Evolutionary conservation across 202 grass and related monocot species (phyloP).

Genomic region (Carex arenaria): DNA sequence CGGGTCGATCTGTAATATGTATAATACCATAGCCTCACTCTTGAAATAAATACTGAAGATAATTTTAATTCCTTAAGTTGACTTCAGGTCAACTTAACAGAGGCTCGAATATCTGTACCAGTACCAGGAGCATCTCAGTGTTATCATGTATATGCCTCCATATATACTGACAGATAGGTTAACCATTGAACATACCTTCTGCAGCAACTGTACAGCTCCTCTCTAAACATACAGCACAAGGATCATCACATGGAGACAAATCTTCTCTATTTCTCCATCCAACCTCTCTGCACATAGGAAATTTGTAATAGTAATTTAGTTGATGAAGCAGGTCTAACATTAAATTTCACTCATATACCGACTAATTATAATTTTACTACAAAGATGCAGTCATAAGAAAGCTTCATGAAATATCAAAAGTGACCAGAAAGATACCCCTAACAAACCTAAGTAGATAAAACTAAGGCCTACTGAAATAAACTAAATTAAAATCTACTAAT

Average conservation of each 20-base stretch:
- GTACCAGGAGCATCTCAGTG: background rate
- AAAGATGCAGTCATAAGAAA: background rate
- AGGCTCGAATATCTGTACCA: background rate
- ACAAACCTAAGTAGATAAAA: background rate
- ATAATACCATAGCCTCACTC: too few species aligned
- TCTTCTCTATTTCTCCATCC: constrained; percentile 70
- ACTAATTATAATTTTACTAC: background rate
- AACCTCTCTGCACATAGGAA: constrained; percentile 56
- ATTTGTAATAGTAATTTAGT: background rate
- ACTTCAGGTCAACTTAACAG: background rate
- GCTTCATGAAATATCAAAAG: background rate
- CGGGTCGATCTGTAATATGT: too few species aligned
- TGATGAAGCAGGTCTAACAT: background rate
- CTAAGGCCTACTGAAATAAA: constrained; percentile 1
- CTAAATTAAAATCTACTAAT: background rate
- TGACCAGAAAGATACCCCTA: background rate
- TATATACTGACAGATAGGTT: constrained; percentile 5
- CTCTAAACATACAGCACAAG: constrained; percentile 91
- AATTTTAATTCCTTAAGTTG: background rate
- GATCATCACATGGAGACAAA: constrained; percentile 75
- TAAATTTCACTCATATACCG: background rate
- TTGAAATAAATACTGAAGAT: background rate
- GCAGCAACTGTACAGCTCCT: constrained; percentile 77
- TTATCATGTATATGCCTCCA: background rate
- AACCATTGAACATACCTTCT: constrained; percentile 56